Base-by-base conservation (phyloP, 202 grass and related monocot genomes). In the Schoenoplectus tabernaemontani region DNA sequence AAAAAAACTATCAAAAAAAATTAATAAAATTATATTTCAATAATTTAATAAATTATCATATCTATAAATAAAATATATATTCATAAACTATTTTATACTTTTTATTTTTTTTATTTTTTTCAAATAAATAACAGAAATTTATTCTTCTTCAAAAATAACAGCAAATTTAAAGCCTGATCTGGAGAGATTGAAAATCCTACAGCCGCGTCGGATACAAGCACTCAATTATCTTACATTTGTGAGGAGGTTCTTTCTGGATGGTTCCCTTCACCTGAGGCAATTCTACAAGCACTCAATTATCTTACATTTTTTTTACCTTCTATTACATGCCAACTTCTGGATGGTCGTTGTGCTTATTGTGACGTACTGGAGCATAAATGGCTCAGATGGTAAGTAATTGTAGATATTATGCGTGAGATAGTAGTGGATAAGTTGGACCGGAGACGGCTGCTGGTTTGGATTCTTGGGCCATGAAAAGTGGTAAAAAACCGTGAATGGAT, bases 171-270 rank as follows among this genome's bases (percentile, higher is more conserved):
- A n/a, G n/a, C n/a, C n/a, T n/a, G n/a, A n/a, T 64, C 16, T 48
- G 15, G 59, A 48, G 26, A 79, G 23, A 10, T 65, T 33, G 37
- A 63, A 30, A 80, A 65, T 22, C 53, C 24, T 32, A 9, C 4
- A 9, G 78, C 46, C 39, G 78, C 3, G 59, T 48, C 39, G n/a
- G n/a, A n/a, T n/a, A n/a, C n/a, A n/a, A n/a, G n/a, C n/a, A n/a
- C n/a, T n/a, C n/a, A n/a, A n/a, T n/a, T n/a, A n/a, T n/a, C n/a
- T n/a, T n/a, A n/a, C n/a, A n/a, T n/a, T n/a, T n/a, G n/a, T n/a
- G n/a, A 30, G 80, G 64, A 76, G 51, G 54, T 36, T 65, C 71
- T 20, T 85, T 92, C 79, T 56, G 76, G 87, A 86, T 80, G 83
- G n/a, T 87, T 83, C 82, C 59, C n/a, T 66, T 5, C 9, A 5